Evolutionary conservation across 2,329 filamentous ascomycete species (phyloP), one percentile per base, ranked within the genome.

Genomic region (Xylariales sp.): DNA sequence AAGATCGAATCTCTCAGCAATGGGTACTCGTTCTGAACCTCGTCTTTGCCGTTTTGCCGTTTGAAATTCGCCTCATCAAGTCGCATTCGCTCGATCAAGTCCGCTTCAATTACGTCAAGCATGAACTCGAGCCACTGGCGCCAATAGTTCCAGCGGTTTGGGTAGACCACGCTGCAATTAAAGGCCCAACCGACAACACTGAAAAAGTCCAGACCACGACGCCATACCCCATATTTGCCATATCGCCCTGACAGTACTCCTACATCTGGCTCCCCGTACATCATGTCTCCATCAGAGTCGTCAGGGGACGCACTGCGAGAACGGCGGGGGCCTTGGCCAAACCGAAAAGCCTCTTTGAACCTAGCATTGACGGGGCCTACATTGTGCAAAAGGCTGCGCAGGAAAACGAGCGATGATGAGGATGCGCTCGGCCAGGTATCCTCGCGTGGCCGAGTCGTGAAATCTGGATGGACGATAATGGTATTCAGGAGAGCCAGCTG

Each of bases 101-200:
- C 87, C 4, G 69, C 66, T 47, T 93, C 83, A 11, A 96, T 65
- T 6, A 85, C 78, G 51, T 90, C 84, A 5, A 94, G 60, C 72
- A 95, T 84, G 44, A 85, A 81, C 23, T 82, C 76, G 12, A 97
- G 67, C 85, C 88, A 95, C 6, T 78, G 62, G 49, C 74, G 80
- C 89, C 90, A 97, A 53, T 81, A 75, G 34, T 71, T 74, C 91
- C 93, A 97, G 15, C 91, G 75, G 28, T 76, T 72, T 2, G 80
- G 80, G 49, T 91, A 72, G 21, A 75, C 60, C 2, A 85, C 74
- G 36, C 88, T 90, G 64, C 91, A 97, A 56, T 91, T 93, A 59
- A 97, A 89, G 0, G 87, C 85, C 93, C 93, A 97, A 4, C 91
- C 93, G 0, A 93, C 74, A 0, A 87, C 77, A 29, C 81, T 76